Conservation (phyloP, 1,284 basidiomycete species). For the Leccinum huronense region DNA sequence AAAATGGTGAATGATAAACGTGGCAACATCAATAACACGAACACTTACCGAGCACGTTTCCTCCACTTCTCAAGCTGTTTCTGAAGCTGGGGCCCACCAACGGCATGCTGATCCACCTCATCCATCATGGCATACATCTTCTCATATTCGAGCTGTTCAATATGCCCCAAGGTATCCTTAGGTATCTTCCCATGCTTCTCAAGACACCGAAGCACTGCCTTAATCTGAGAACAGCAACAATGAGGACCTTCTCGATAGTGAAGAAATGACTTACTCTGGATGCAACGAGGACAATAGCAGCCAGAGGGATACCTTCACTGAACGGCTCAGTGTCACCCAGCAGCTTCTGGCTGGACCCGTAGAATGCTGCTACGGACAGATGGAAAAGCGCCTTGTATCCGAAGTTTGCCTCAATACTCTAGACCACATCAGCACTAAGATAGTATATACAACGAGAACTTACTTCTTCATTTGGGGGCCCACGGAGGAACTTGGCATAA, state of each 20-base stretch:
- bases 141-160: background rate
- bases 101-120: background rate
- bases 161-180: background rate
- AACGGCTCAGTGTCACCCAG: background rate
- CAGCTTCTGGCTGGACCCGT: slow-evolving; percentile 1
- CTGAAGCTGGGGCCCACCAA: background rate
- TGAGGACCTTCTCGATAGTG: background rate
- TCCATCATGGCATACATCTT: background rate
- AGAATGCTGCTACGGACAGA: background rate
- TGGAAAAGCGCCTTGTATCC: background rate
- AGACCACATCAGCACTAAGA: no score
- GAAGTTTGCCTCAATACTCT: background rate
- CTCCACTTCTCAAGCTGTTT: background rate
- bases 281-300: background rate
- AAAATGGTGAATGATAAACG: background rate
- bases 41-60: background rate
- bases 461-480: background rate
- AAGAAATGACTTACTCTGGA: background rate
- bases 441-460: background rate
- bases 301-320: background rate
- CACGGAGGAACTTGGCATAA: background rate
- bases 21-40: background rate
- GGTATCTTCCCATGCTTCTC: background rate
- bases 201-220: background rate
- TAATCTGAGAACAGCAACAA: background rate